Conservation (phyloP, 2,329 filamentous ascomycete genomes). For the Sphaerulina populicola region DNA sequence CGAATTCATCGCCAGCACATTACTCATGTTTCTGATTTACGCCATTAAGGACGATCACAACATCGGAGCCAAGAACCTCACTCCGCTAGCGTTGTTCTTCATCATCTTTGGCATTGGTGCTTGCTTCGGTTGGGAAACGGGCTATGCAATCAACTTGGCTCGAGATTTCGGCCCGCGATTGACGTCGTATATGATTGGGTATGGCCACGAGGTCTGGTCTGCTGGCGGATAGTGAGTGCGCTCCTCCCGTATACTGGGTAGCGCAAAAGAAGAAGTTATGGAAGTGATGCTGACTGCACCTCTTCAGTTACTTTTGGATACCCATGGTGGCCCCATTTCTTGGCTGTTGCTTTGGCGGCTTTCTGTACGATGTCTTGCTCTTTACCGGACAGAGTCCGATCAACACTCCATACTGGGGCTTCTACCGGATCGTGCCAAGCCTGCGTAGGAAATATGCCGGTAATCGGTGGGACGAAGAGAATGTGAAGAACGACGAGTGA, state of each 20-base stretch:
- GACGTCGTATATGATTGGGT: slow-evolving; percentile 59
- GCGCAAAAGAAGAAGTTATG: not conserved
- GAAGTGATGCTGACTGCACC: not conserved
- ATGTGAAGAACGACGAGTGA: slow-evolving; percentile 17
- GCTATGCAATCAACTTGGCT: slow-evolving; percentile 66
- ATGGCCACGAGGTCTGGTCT: slow-evolving; percentile 58
- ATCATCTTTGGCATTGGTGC: slow-evolving; percentile 65
- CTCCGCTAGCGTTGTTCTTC: slow-evolving; percentile 59
- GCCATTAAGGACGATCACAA: slow-evolving; percentile 54
- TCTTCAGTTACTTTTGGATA: slow-evolving; percentile 40
- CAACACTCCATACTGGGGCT: slow-evolving; percentile 57
- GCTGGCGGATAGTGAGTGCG: slow-evolving; percentile 65
- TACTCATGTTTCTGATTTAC: slow-evolving; percentile 65
- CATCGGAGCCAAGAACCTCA: slow-evolving; percentile 49
- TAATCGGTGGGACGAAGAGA: slow-evolving; percentile 21
- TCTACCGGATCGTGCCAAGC: slow-evolving; percentile 41
- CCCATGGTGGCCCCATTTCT: slow-evolving; percentile 64
- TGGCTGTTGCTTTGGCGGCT: slow-evolving; percentile 56
- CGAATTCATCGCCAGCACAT: slow-evolving; percentile 59
- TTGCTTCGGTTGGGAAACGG: slow-evolving; percentile 66
- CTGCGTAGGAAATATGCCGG: slow-evolving; percentile 24
- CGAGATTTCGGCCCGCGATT: slow-evolving; percentile 63
- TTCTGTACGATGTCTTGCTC: slow-evolving; percentile 59
- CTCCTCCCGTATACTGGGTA: slow-evolving; percentile 29
- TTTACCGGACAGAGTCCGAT: slow-evolving; percentile 63